These are phyloP conservation scores for Stevia rebaudiana DNA, from an alignment of 140 eudicot species.

Conservation along the genomic window DNA sequence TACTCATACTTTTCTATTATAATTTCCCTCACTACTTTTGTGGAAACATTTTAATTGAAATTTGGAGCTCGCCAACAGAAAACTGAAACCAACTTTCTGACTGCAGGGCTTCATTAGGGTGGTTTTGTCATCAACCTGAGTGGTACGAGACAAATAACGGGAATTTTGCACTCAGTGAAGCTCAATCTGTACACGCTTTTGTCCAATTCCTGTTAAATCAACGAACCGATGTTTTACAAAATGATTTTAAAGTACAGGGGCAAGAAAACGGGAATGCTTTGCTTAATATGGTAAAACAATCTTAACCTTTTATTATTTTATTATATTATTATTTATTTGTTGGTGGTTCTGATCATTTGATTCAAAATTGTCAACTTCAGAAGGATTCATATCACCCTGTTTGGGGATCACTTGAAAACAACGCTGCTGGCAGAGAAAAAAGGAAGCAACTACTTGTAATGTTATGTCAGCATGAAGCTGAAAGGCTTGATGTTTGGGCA, in stretches of 20 bases:
- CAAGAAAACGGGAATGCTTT: constrained; percentile 62
- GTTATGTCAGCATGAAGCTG: constrained; percentile 96
- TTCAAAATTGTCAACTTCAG: constrained; percentile 39
- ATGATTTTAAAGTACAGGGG: constrained; percentile 54
- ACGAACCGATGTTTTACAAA: constrained; percentile 46
- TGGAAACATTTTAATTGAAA: neutral
- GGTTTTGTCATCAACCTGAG: constrained; percentile 94
- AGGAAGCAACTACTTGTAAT: constrained; percentile 85
- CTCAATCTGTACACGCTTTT: constrained; percentile 78
- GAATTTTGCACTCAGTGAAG: constrained; percentile 79
- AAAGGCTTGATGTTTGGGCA: constrained; percentile 99
- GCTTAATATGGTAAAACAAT: constrained; percentile 53
- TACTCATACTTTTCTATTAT: neutral
- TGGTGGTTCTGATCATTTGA: constrained; percentile 11
- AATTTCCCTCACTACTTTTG: neutral
- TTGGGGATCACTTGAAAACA: constrained; percentile 88
- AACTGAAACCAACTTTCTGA: constrained; percentile 4
- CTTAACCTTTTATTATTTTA: neutral
- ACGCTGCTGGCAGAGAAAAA: constrained; percentile 67
- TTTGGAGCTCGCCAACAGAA: neutral
- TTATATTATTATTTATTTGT: neutral
- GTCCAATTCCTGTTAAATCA: constrained; percentile 71
- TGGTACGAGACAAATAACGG: constrained; percentile 74
- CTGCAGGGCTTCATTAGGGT: constrained; percentile 87
- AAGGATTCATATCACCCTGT: constrained; percentile 84